Evolutionary conservation across 192 early-diverging fungal species (phyloP).

Genomic region (Martensiomyces pterosporus): DNA sequence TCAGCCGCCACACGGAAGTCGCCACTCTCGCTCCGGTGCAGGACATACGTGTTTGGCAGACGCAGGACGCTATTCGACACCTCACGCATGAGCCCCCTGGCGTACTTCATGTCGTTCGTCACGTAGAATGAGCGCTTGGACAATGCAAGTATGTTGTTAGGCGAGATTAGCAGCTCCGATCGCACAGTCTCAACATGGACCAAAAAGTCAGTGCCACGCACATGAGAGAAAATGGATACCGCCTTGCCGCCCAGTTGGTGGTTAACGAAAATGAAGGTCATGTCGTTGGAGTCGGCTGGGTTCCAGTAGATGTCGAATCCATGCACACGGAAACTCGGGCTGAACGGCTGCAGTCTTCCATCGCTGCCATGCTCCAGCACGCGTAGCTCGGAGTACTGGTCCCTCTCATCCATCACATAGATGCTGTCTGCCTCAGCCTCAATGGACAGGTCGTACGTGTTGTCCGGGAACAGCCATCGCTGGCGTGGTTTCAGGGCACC

Average conservation of each 20-base stretch:
- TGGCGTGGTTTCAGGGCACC: conserved; percentile 44
- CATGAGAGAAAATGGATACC: conserved; percentile 50
- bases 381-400: conserved; percentile 19
- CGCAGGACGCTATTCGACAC: conserved; percentile 18
- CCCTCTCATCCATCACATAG: conserved; percentile 51
- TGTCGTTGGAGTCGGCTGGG: conserved; percentile 32
- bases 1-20: conserved; percentile 23
- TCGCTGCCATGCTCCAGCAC: conserved; percentile 12
- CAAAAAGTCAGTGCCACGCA: conserved; percentile 33
- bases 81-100: conserved; percentile 15
- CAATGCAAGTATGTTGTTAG: conserved; percentile 55
- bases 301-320: conserved; percentile 54
- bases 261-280: conserved; percentile 57
- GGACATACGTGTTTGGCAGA: conserved; percentile 22
- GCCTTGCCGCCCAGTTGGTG: conserved; percentile 49
- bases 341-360: conserved; percentile 30
- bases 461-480: conserved; percentile 50
- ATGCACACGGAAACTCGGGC: conserved; percentile 47
- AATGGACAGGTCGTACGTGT: conserved; percentile 22
- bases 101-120: conserved; percentile 54
- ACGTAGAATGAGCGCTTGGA: conserved; percentile 58
- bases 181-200: conserved; percentile 53
- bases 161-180: conserved; percentile 51
- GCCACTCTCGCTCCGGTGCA: conserved; percentile 29
- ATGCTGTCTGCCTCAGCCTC: conserved; percentile 40